Evolutionary conservation across 768 basidiomycete species (phyloP), one percentile per base, ranked within the genome.

Genomic region (Trametes maxima): DNA sequence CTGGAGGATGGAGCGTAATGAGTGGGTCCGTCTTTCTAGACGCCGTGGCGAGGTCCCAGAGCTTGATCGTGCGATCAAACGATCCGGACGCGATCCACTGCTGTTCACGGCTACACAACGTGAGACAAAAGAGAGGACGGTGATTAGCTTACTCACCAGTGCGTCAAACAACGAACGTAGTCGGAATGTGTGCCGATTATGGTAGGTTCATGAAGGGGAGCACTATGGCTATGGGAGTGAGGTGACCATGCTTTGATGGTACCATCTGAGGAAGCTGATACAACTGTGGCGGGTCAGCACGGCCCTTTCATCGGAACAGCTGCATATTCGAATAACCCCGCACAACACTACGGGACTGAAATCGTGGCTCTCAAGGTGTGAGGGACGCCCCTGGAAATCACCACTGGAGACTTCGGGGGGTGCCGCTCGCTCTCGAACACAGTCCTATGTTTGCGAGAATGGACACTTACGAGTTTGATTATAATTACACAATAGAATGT

Each of bases 211-310:
- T 57, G 50, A 5, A 82, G 74, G 8, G 82, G 76, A 17, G 79
- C 70, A 13, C 77, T 65, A 5, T 63, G 47, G 6, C 47, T 45
- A 39, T 57, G 57, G 0, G 85, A 78, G 70, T 98, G 94, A 0
- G 96, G 96, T 54, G 81, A 87, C 96, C 97, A 98, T 0, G 94
- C 86, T 69, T 95, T 91, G 67, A 99, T 80, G 13, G 94, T 94
- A 17, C 95, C 95, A 70, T 98, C 96, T 2, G 95, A 96, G 0
- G 97, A 98, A 0, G 92, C 95, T 57, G 95, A 94, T 42, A 98
- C 82, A 46, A 98, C 92, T 87, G 33, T 13, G 37, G 39, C 5
- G 39, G n/a, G 21, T 55, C 14, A 57, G 19, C 19, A 1, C 1
- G 11, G 28, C 25, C 1, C 16, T 8, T 24, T 37, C 21, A 48